Evolutionary conservation across 2,329 filamentous ascomycete genomes (phyloP), one percentile per base, ranked within the genome.

Genomic region (Tolypocladium ovalisporum): DNA sequence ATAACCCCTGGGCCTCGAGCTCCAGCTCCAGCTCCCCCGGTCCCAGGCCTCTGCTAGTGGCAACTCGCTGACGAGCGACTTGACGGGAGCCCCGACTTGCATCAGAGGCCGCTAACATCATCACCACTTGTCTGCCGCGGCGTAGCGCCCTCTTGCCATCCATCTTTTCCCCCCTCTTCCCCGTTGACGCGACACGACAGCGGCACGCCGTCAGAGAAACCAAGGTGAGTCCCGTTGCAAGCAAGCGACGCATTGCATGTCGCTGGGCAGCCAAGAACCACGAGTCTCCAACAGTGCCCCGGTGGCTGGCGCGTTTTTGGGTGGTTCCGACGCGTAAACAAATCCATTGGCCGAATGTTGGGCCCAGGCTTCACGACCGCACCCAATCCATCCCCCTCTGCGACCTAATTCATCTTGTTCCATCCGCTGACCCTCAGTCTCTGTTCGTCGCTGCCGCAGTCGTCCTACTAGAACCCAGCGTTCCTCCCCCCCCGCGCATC

Each of bases 271-370:
- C 29, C 47, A 8, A 19, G 3, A 3, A 12, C 47, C 29, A 22
- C 29, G 44, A 29, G 47, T 22, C 47, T 29, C 40, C 42, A 34
- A 29, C 37, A 22, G 10, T 27, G n/a, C 42, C 13, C 8, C 27
- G 15, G 40, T 44, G 40, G 54, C 40, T 55, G 34, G 42, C 55
- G 55, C 54, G 55, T 47, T 53, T 35, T 52, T 60, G 61, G 61
- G 59, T 61, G 60, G 60, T 62, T 62, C 60, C 59, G 57, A 59
- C 59, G 67, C 64, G 68, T 73, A 72, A 71, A 72, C 70, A 73
- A 71, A 71, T 62, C 65, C 64, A 73, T 71, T 72, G 70, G 70
- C 65, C 60, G 58, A 40, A 62, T 37, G 35, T n/a, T n/a, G n/a
- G n/a, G n/a, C 19, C 32, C 19, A 4, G 64, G 62, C 64, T 59